A percentile compares a stretch with the other conserved stretches of the same genome.
Conservation (phyloP, 805 yeast species). For the Starmera caribaea region DNA sequence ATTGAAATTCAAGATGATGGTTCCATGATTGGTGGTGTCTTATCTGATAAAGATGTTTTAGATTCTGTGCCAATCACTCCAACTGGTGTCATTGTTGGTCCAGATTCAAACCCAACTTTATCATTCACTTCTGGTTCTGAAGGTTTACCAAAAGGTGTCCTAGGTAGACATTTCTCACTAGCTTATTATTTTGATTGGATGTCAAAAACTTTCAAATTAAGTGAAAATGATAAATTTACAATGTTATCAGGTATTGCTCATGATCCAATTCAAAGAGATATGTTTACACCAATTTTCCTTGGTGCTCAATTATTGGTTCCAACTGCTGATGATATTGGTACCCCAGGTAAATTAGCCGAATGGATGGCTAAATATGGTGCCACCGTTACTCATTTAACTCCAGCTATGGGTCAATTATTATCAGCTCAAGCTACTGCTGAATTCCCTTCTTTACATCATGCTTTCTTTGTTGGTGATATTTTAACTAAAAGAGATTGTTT, state of each 20-base stretch:
- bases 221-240: slow-evolving; percentile 80
- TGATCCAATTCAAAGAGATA: slow-evolving; percentile 98
- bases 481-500: slow-evolving; percentile 95
- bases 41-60: slow-evolving; percentile 38
- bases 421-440: slow-evolving; percentile 91
- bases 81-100: slow-evolving; percentile 91
- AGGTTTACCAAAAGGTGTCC: slow-evolving; percentile 97
- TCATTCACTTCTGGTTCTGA: slow-evolving; percentile 97
- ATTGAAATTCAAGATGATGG: slow-evolving; percentile 76
- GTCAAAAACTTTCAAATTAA: slow-evolving; percentile 74
- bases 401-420: slow-evolving; percentile 97
- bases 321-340: slow-evolving; percentile 94
- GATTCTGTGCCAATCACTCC: slow-evolving; percentile 39
- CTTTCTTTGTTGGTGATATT: slow-evolving; percentile 97
- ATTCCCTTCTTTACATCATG: slow-evolving; percentile 83
- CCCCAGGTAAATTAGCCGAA: slow-evolving; percentile 94
- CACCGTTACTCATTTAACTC: slow-evolving; percentile 94
- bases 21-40: slow-evolving; percentile 48
- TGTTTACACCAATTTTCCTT: slow-evolving; percentile 93
- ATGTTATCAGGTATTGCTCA: slow-evolving; percentile 99
- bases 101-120: slow-evolving; percentile 94
- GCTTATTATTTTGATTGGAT: slow-evolving; percentile 99
- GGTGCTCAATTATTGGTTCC: slow-evolving; percentile 94
- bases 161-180: slow-evolving; percentile 93
- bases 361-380: slow-evolving; percentile 94